phyloP scores from a whole-genome alignment of 1,284 basidiomycete species.

The Lignosus rhinocerotis region DNA sequence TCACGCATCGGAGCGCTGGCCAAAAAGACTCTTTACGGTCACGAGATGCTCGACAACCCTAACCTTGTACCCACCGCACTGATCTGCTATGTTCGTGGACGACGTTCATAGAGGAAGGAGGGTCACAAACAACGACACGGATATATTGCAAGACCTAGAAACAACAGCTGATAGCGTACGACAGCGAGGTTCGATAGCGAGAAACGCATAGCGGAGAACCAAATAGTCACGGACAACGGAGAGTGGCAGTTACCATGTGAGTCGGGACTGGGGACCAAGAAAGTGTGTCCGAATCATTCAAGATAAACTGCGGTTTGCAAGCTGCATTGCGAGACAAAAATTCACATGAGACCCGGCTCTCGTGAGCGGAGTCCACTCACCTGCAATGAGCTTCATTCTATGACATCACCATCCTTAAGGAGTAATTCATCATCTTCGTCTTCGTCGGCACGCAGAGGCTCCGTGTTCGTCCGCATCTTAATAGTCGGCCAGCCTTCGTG shows the following conservation, averaged over 20 bases:
- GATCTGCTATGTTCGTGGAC: neutral
- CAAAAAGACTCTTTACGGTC: conserved; percentile 10
- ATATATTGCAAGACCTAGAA: neutral
- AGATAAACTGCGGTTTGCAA: neutral
- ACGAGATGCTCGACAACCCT: conserved; percentile 19
- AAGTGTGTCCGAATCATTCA: neutral
- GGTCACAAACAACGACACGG: neutral
- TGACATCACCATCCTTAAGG: conserved; percentile 30
- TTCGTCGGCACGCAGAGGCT: conserved; percentile 27
- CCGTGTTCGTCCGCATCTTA: conserved; percentile 29
- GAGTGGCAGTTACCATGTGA: too few species aligned
- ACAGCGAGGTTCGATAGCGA: neutral
- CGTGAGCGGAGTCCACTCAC: neutral
- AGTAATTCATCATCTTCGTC: conserved; percentile 37
- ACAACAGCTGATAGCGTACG: neutral
- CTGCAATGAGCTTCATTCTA: conserved; percentile 13
- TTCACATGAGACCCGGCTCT: neutral
- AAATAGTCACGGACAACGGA: neutral
- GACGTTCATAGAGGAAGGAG: neutral
- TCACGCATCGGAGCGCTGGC: conserved; percentile 11
- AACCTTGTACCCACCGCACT: conserved; percentile 7
- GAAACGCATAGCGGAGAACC: neutral
- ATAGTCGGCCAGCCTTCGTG: conserved; percentile 27
- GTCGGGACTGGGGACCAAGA: neutral
- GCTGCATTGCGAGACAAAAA: neutral